phyloP scores from a whole-genome alignment of 768 basidiomycete species.

The Hericium erinaceus region DNA sequence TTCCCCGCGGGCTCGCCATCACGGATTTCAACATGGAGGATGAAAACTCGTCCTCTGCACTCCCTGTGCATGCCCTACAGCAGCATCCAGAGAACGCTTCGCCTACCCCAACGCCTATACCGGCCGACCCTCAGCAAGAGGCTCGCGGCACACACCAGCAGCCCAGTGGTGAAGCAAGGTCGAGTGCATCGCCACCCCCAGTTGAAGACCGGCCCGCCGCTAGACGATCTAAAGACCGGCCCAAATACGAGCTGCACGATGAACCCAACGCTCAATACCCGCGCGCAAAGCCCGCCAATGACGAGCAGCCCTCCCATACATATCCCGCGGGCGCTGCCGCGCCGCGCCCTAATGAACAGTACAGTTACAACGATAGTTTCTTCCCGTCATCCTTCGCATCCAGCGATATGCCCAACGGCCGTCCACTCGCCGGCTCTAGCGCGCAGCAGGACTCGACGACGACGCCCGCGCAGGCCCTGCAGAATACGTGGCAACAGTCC shows the following conservation, averaged over 20 bases:
- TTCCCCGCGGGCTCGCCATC: constrained; percentile 44
- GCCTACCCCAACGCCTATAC: no score
- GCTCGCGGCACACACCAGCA: no score
- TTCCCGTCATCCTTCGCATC: constrained; percentile 12
- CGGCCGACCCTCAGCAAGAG: no score
- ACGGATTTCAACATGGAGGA: constrained; percentile 56
- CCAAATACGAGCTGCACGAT: not conserved
- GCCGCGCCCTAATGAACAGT: not conserved
- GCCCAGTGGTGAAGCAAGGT: no score
- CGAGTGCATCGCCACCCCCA: no score
- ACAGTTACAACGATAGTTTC: not conserved
- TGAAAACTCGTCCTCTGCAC: constrained; percentile 38
- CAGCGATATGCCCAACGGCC: constrained; percentile 1
- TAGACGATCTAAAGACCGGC: not conserved
- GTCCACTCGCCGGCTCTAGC: not conserved
- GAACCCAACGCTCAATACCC: not conserved
- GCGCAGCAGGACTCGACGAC: not conserved
- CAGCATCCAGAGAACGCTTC: not conserved
- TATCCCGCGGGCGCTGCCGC: not conserved
- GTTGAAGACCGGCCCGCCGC: no score
- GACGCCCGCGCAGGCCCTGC: not conserved
- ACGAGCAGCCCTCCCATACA: not conserved
- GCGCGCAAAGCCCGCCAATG: not conserved
- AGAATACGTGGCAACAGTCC: not conserved
- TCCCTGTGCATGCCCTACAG: constrained; percentile 14